Conservation (phyloP, 2,329 filamentous ascomycete species). For the Aspergillus glaucus region DNA sequence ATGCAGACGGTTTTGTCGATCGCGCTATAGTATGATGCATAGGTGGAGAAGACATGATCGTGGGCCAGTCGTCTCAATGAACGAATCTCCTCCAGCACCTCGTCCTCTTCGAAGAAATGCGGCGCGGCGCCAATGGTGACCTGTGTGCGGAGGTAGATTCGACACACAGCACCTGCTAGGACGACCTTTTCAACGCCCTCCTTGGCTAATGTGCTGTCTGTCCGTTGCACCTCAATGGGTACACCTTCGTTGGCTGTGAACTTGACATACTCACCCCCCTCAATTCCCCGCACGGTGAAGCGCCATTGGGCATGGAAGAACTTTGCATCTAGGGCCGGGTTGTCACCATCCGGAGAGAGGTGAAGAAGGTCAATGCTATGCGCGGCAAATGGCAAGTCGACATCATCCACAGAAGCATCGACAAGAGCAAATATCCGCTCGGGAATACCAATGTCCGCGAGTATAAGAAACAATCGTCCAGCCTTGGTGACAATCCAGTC, state of each 20-base stretch:
- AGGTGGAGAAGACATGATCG: conserved; percentile 40
- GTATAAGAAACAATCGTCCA: conserved; percentile 53
- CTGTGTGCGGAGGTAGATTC: conserved; percentile 32
- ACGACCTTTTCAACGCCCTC: conserved; percentile 39
- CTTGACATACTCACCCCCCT: conserved; percentile 51
- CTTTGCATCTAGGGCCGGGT: conserved; percentile 43
- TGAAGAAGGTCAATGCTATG: conserved; percentile 50
- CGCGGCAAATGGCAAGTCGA: conserved; percentile 53
- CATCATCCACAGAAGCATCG: conserved; percentile 56
- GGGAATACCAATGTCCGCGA: conserved; percentile 55
- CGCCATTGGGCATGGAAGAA: conserved; percentile 57
- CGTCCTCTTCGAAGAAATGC: conserved; percentile 33
- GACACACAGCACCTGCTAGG: conserved; percentile 30
- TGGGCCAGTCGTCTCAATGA: conserved; percentile 35
- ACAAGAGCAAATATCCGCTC: conserved; percentile 57
- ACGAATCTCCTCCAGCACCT: conserved; percentile 36
- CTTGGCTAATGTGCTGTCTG: conserved; percentile 24
- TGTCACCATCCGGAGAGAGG: conserved; percentile 45
- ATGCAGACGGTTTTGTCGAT: conserved; percentile 38
- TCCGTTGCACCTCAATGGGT: conserved; percentile 50
- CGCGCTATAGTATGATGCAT: conserved; percentile 35
- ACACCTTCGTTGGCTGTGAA: conserved; percentile 56
- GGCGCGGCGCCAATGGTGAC: conserved; percentile 32
- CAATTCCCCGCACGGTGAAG: conserved; percentile 51
- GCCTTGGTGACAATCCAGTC: conserved; percentile 58